Percentiles rank a stretch among this genome's conserved stretches.
Conservation (phyloP, 192 early-diverging fungal genomes). For the Ambispora gerdemannii region DNA sequence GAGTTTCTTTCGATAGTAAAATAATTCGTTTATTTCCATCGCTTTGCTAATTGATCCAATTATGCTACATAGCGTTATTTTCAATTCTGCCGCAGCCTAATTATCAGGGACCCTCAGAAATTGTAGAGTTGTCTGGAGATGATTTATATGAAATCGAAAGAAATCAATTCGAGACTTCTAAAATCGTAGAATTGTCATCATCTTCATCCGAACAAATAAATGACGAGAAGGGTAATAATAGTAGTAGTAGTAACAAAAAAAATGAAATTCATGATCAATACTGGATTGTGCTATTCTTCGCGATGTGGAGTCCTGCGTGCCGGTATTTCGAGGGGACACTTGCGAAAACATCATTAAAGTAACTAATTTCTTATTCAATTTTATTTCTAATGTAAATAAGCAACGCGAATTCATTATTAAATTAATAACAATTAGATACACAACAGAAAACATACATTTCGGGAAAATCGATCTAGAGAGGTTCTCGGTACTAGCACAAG, state of each 20-base stretch:
- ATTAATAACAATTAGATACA: constrained; percentile 28
- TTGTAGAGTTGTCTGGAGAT: constrained; percentile 40
- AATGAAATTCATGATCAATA: constrained; percentile 34
- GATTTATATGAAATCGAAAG: constrained; percentile 27
- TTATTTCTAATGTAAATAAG: not conserved
- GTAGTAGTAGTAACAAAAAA: constrained; percentile 11
- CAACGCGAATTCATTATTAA: not conserved
- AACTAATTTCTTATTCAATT: constrained; percentile 21
- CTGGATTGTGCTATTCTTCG: constrained; percentile 53
- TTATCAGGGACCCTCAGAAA: constrained; percentile 50
- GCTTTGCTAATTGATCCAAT: not conserved
- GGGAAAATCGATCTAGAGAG: constrained; percentile 54
- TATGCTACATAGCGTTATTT: constrained; percentile 37
- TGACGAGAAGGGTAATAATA: constrained; percentile 6
- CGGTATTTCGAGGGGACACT: constrained; percentile 51
- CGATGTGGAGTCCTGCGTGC: constrained; percentile 51
- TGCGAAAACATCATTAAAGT: constrained; percentile 48
- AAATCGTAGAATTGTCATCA: constrained; percentile 38
- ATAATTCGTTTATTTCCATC: not conserved
- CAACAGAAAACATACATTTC: constrained; percentile 36
- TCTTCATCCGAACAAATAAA: constrained; percentile 15
- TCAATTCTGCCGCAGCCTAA: constrained; percentile 48
- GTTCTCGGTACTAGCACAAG: constrained; percentile 39
- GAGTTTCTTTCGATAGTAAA: too few species aligned
- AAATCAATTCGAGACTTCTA: constrained; percentile 21